Evolutionary conservation across 2,329 filamentous ascomycete genomes (phyloP).

Genomic region (Rasamsonia emersonii): DNA sequence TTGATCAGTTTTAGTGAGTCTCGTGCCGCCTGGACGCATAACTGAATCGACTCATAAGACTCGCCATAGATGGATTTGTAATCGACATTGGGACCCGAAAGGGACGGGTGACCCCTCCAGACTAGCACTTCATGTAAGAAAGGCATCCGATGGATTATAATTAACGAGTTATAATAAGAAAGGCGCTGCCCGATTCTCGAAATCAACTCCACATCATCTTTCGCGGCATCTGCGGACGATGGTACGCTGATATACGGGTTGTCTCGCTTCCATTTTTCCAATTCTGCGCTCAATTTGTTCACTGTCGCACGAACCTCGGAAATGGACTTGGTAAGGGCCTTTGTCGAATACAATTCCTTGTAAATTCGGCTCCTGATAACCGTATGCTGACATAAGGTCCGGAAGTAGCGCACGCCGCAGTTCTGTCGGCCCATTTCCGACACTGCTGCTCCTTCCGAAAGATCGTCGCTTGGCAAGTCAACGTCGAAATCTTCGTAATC

Average conservation of each 20-base stretch:
- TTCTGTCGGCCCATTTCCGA: slow-evolving; percentile 77
- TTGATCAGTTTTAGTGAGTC: slow-evolving; percentile 86
- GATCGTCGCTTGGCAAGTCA: slow-evolving; percentile 75
- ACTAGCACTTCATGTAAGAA: slow-evolving; percentile 63
- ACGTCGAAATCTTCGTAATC: slow-evolving; percentile 82
- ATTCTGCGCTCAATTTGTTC: slow-evolving; percentile 71
- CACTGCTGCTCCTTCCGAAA: slow-evolving; percentile 62
- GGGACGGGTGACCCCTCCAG: slow-evolving; percentile 54
- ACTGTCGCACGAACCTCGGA: slow-evolving; percentile 86
- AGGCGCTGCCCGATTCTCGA: slow-evolving; percentile 88
- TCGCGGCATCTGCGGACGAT: slow-evolving; percentile 79
- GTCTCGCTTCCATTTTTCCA: slow-evolving; percentile 86
- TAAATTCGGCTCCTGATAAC: slow-evolving; percentile 88
- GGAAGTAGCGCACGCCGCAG: slow-evolving; percentile 83
- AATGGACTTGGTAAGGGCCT: slow-evolving; percentile 75
- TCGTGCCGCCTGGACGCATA: slow-evolving; percentile 81
- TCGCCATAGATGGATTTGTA: slow-evolving; percentile 31
- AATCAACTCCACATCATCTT: slow-evolving; percentile 77
- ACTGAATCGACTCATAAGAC: slow-evolving; percentile 76
- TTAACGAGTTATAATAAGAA: slow-evolving; percentile 91
- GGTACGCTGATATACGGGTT: slow-evolving; percentile 83
- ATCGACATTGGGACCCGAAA: slow-evolving; percentile 66
- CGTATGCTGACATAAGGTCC: slow-evolving; percentile 82
- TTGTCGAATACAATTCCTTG: slow-evolving; percentile 77
- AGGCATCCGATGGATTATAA: slow-evolving; percentile 93